Percentiles rank a stretch among this genome's conserved stretches.
Conservation (phyloP, 345 rosid species). For the Cardiospermum halicacabum region DNA sequence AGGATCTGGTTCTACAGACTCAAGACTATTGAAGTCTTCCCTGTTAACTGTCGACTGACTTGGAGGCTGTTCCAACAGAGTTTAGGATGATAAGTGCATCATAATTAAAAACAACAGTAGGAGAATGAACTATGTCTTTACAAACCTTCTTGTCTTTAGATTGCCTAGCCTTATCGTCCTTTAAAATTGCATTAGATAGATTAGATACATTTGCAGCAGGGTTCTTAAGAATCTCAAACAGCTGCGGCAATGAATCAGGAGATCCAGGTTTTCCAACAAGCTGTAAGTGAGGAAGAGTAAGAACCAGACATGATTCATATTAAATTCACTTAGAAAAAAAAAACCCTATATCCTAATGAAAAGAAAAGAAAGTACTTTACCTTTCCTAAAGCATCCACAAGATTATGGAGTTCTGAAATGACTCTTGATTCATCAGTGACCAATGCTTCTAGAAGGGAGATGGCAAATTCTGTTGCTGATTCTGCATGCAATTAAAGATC, state of each 20-base stretch:
- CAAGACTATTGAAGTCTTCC: constrained; percentile 52
- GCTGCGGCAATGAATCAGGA: constrained; percentile 67
- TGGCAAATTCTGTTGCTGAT: constrained; percentile 75
- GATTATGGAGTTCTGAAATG: constrained; percentile 87
- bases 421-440: constrained; percentile 76
- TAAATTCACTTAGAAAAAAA: neutral
- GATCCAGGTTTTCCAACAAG: constrained; percentile 84
- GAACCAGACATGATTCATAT: neutral
- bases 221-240: constrained; percentile 75
- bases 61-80: constrained; percentile 40
- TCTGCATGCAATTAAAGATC: constrained; percentile 47
- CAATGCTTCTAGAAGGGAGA: constrained; percentile 82
- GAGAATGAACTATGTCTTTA: neutral
- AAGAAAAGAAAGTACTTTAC: too few species aligned
- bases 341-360: constrained; percentile 1
- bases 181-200: constrained; percentile 39
- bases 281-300: constrained; percentile 35
- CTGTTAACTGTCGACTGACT: constrained; percentile 31
- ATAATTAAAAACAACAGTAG: neutral
- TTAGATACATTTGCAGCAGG: constrained; percentile 44
- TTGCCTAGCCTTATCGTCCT: constrained; percentile 66
- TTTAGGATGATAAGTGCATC: constrained; percentile 10
- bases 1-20: constrained; percentile 67
- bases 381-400: constrained; percentile 93
- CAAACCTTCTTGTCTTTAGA: constrained; percentile 72